Base-by-base conservation (phyloP, 176 grass and related monocot genomes). In the Eragrostis nindensis region DNA sequence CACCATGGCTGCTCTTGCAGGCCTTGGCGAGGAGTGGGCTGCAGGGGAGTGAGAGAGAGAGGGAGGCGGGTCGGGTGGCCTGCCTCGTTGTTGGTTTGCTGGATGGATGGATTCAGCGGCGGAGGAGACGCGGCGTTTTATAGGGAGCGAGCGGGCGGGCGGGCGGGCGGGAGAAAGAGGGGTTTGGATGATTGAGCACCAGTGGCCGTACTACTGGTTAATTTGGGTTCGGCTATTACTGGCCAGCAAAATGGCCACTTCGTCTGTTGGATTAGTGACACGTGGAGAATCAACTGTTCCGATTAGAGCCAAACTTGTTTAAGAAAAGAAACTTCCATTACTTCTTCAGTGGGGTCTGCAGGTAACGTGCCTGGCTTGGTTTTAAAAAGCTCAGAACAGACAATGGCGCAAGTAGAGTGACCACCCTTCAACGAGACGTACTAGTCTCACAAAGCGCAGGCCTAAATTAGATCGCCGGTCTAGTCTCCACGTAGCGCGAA, bases 1-100 rank as follows among this genome's bases (percentile, higher is more conserved):
- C 1, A 86, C 88, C 88, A 90, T 88, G 81, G 55, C 1, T 6
- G 4, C 4, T 68, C 12, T 36, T 36, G 32, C 32, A 36, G 77
- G 21, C 39, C 25, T n/a, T n/a, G n/a, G n/a, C n/a, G n/a, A n/a
- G n/a, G n/a, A n/a, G n/a, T 11, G 60, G 47, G 61, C 75, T 36
- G 80, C 43, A 25, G 68, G 22, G 60, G 36, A 82, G 55, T 77
- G 74, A 45, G 32, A 2, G 32, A 36, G 32, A 36, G 32, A 36
- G 32, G 32, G 32, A 36, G 32, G 32, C 2, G 4, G 57, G 78
- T 45, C n/a, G 78, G 61, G 79, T 48, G 54, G 49, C 11, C 46
- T 47, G 11, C 11, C 11, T 47, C 11, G 32, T 38, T 49, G 63
- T 62, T 40, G 80, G 15, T 45, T 50, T 83, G 43, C 53, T 69